Conservation (phyloP, 768 basidiomycete species). For the Macrocybe gigantea region DNA sequence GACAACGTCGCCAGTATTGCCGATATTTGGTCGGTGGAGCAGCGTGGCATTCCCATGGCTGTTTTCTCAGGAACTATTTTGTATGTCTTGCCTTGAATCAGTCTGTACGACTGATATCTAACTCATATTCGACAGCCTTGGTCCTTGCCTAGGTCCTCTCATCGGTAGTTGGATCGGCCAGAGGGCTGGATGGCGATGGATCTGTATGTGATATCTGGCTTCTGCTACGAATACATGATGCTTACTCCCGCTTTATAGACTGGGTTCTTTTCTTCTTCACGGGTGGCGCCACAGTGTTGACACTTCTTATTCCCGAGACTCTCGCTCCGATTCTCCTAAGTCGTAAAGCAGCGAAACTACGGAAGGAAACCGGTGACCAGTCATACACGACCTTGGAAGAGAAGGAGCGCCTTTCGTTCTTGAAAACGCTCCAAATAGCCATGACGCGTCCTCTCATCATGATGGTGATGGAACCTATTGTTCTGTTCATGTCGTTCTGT, state of each 20-base stretch:
- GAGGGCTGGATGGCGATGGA: constrained; percentile 38
- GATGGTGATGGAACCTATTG: constrained; percentile 9
- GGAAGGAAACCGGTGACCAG: constrained; percentile 31
- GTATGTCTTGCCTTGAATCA: constrained; percentile 13
- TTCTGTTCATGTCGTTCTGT: constrained; percentile 12
- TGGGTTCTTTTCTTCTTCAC: constrained; percentile 42
- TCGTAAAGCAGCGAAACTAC: constrained; percentile 32
- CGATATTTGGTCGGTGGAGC: constrained; percentile 34
- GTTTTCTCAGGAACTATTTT: constrained; percentile 44
- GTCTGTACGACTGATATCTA: too few species aligned
- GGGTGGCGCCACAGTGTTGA: constrained; percentile 26
- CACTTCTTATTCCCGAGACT: constrained; percentile 43
- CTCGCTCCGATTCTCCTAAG: constrained; percentile 41
- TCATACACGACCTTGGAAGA: constrained; percentile 12
- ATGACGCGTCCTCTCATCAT: constrained; percentile 7
- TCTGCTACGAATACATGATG: too few species aligned
- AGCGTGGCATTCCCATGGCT: constrained; percentile 42
- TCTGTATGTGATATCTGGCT: constrained; percentile 14
- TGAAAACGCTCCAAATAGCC: constrained; percentile 4
- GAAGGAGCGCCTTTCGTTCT: constrained; percentile 4
- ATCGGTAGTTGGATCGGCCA: constrained; percentile 42
- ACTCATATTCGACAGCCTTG: constrained; percentile 20
- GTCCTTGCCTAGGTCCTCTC: constrained; percentile 44
- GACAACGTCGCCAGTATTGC: constrained; percentile 19
- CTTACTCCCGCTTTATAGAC: constrained; percentile 6